Evolutionary conservation across 768 basidiomycete genomes (phyloP), one percentile per base, ranked within the genome.

Genomic region (Astraeus odoratus): DNA sequence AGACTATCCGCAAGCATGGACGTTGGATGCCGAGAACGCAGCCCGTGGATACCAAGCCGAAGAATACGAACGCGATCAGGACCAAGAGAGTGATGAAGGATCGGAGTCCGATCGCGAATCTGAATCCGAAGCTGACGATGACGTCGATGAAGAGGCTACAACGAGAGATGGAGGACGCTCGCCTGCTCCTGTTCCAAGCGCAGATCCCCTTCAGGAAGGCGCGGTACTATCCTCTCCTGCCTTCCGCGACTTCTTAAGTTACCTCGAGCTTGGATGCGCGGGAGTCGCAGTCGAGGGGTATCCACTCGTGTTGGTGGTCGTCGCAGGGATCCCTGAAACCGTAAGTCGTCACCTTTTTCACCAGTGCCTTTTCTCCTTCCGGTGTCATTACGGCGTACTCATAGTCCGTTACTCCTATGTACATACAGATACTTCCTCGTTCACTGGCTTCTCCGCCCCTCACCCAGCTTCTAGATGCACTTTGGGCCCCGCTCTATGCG

Each of bases 241-340:
- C 2, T 95, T 86, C 56, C 61, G 56, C 12, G 81, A 85, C 39
- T 93, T 97, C 63, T 67, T 92, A 18, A 75, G 73, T 29, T 96
- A 93, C 67, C 74, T 97, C 18, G 69, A 80, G 44, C 66, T 78
- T 1, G 89, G 83, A 9, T 96, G 92, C 60, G 76, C 78, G n/a
- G 84, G 86, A 1, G 78, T 83, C 4, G 84, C 91, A 0, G 59
- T 78, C 1, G 75, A 85, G 51, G 86, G 86, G 2, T 98, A 96
- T 60, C 91, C 90, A 0, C 73, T 82, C 2, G 72, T 95, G 22
- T 67, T 96, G 15, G 71, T 96, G 20, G 72, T 93, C 20, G 59
- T 97, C 12, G 86, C 90, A 1, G 92, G 89, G 0, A 76, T 97
- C 10, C 86, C 91, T 1, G 60, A 72, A 10, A 68, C 72, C 33